Evolutionary conservation across 176 grass and related monocot species (phyloP).

Genomic region (Melocanna baccifera): DNA sequence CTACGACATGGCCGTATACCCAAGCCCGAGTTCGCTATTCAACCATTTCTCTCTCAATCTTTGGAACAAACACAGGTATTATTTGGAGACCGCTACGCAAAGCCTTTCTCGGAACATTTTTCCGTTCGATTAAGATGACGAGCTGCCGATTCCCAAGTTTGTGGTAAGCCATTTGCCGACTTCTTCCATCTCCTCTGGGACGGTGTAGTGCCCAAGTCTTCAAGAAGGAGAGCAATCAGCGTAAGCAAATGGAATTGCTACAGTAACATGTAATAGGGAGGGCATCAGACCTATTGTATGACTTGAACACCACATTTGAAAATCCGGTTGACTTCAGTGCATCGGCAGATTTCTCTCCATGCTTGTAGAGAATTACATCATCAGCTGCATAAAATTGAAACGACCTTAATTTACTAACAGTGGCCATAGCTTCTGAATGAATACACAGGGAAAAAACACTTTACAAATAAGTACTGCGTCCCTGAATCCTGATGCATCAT

Average conservation of each 20-base stretch:
- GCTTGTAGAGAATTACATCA: constrained; percentile 79
- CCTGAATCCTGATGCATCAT: neutral
- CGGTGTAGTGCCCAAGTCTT: constrained; percentile 89
- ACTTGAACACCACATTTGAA: constrained; percentile 73
- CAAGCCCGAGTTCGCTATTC: constrained; percentile 37
- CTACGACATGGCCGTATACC: constrained; percentile 50
- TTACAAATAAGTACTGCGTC: neutral
- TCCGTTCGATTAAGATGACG: constrained; percentile 38
- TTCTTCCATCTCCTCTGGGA: constrained; percentile 92
- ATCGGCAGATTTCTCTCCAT: constrained; percentile 80
- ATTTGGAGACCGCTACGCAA: constrained; percentile 23
- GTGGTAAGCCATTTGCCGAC: constrained; percentile 69
- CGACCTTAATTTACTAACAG: neutral
- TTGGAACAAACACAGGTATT: constrained; percentile 43
- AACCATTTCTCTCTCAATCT: constrained; percentile 38
- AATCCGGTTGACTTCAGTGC: constrained; percentile 75
- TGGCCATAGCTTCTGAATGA: neutral
- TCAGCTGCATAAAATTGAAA: constrained; percentile 61
- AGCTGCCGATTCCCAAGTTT: constrained; percentile 48
- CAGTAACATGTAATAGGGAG: neutral
- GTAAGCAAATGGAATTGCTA: neutral
- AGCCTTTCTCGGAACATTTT: constrained; percentile 10
- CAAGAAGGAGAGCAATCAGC: constrained; percentile 10
- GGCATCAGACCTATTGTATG: constrained; percentile 64
- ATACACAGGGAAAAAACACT: neutral